phyloP scores from a whole-genome alignment of 352 stramenopile species.

The Phytophthora quininea region DNA sequence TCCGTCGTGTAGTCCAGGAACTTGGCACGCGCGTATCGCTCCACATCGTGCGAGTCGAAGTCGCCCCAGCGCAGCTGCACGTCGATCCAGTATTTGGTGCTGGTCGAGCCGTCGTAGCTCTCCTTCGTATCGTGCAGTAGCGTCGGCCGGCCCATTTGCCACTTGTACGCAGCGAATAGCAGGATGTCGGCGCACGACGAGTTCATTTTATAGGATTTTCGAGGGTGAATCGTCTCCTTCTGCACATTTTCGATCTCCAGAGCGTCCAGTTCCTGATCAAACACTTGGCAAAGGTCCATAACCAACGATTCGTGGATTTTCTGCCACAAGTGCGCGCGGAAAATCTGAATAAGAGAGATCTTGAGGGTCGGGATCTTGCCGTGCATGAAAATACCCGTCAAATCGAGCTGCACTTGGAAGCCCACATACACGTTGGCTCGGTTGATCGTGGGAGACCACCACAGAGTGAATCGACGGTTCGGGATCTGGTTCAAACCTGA shows the following conservation, averaged over 20 bases:
- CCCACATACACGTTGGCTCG: constrained; percentile 99
- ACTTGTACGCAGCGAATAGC: constrained; percentile 99
- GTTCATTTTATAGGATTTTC: constrained; percentile 99
- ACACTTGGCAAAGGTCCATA: constrained; percentile 98
- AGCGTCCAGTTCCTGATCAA: constrained; percentile 99
- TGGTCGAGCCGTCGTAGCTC: constrained; percentile 95
- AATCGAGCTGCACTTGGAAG: constrained; percentile 99
- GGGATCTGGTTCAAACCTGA: constrained; percentile 99
- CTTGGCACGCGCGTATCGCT: constrained; percentile 98
- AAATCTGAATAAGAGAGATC: constrained; percentile 98
- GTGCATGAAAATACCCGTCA: constrained; percentile 99
- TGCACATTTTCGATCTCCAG: constrained; percentile 99
- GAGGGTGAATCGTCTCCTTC: constrained; percentile 99
- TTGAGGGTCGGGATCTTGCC: constrained; percentile 99
- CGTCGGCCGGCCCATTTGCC: constrained; percentile 90
- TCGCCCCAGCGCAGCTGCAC: constrained; percentile 99
- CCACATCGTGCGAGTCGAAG: constrained; percentile 99
- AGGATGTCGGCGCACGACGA: constrained; percentile 99
- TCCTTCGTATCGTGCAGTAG: constrained; percentile 96
- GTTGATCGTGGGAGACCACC: constrained; percentile 99
- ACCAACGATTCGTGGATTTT: constrained; percentile 99
- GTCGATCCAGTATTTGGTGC: constrained; percentile 99
- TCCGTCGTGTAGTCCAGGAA: constrained; percentile 99
- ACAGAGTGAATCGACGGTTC: constrained; percentile 99
- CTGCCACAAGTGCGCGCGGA: constrained; percentile 99